phyloP scores from a whole-genome alignment of 2,329 filamentous ascomycete species.

The Tolypocladium guangdongense region DNA sequence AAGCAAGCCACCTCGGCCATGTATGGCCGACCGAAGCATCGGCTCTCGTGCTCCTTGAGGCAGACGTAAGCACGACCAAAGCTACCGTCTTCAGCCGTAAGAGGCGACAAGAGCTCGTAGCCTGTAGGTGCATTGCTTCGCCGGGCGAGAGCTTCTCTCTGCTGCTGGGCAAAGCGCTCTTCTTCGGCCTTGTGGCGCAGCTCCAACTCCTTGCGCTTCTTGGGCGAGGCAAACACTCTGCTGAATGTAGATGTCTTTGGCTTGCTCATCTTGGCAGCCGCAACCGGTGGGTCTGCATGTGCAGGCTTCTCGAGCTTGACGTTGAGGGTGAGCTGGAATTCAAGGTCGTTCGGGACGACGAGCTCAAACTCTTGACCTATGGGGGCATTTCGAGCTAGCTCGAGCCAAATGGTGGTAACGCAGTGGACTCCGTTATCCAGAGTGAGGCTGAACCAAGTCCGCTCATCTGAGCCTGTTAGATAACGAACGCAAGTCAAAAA shows the following conservation, averaged over 20 bases:
- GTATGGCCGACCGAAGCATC: constrained; percentile 80
- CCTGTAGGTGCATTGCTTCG: constrained; percentile 55
- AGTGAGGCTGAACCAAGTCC: constrained; percentile 88
- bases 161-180: constrained; percentile 54
- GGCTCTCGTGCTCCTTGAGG: constrained; percentile 80
- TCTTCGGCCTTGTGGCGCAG: constrained; percentile 73
- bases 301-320: constrained; percentile 84
- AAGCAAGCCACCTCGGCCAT: constrained; percentile 88
- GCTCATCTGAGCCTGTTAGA: constrained; percentile 53
- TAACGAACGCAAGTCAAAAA: not conserved
- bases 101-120: constrained; percentile 77
- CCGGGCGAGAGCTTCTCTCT: constrained; percentile 53
- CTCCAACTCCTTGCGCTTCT: constrained; percentile 93
- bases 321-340: constrained; percentile 94
- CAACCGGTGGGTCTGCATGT: constrained; percentile 43
- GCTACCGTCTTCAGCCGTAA: constrained; percentile 84
- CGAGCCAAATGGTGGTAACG: constrained; percentile 91
- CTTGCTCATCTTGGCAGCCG: constrained; percentile 49
- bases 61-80: constrained; percentile 92
- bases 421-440: constrained; percentile 98
- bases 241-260: constrained; percentile 83
- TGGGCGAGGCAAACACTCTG: constrained; percentile 84
- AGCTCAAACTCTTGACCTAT: constrained; percentile 98
- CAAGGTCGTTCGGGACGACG: constrained; percentile 92
- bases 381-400: constrained; percentile 80